Evolutionary conservation across 225 moss, liverwort and hornwort genomes (phyloP), one percentile per base, ranked within the genome.

Genomic region (Sphagnum tenellum): DNA sequence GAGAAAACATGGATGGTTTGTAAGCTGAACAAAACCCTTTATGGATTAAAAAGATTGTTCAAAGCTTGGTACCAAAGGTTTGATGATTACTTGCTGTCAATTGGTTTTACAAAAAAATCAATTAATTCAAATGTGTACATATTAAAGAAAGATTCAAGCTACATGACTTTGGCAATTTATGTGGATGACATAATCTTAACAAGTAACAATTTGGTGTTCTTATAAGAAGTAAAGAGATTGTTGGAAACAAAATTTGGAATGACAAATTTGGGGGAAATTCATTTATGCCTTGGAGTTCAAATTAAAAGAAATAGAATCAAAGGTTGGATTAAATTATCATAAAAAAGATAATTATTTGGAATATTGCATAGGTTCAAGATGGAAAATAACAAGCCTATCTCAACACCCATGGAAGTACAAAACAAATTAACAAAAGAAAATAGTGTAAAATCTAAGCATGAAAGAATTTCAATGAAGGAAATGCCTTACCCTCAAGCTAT

Each of bases 361-460:
- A 12, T 62, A 9, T 29, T 62, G 5, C 13, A 62, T 9, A 8
- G 44, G 48, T 62, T 47, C 12, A 29, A 62, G 9, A 62, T 62
- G 62, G 3, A 47, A 11, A 2, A 29, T 4, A 8, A 4, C 9
- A 9, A 62, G 44, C 62, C 62, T 47, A 11, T 62, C 7, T 8
- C 3, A 8, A 62, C 62, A 12, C 62, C 62, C 8, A 9, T 62
- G 47, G 62, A 62, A n/a, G n/a, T 47, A 49, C 12, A 46, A 9
- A n/a, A 45, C 11, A 29, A 29, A 62, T 47, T 62, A 4, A 47
- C 62, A 4, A 62, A 62, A 62, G 62, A 62, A 62, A 9, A 62
- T 8, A 47, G 8, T n/a, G 4, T 47, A 48, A 7, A 62, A 48
- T 12, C 62, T 29, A 11, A 62, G 4, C 47, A 47, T 5, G 51